Conservation (phyloP, 2,329 filamentous ascomycete genomes). For the Sporothrix pallida region DNA sequence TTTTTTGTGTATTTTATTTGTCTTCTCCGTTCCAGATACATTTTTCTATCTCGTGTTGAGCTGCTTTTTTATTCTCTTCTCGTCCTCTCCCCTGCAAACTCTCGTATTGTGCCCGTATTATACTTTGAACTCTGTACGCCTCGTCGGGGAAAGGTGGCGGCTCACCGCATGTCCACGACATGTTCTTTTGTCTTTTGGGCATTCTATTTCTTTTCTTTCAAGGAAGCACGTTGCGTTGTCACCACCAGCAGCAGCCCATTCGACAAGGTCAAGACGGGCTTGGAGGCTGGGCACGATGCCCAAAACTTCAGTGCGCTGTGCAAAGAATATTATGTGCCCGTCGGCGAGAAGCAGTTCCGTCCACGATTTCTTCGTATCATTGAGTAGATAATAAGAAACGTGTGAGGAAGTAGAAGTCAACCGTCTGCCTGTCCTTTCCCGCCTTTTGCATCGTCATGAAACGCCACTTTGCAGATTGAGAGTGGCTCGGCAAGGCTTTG, state of each 20-base stretch:
- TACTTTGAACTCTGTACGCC: not conserved
- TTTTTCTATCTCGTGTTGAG: not conserved
- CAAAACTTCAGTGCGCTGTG: not conserved
- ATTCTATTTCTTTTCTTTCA: too few relatives aligned
- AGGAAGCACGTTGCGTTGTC: not conserved
- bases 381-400: not conserved
- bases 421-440: not conserved
- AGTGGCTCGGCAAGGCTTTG: not conserved
- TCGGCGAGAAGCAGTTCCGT: not conserved
- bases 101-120: conserved; percentile 9
- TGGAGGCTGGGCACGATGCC: conserved; percentile 4
- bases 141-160: not conserved
- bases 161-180: conserved; percentile 2
- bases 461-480: not conserved
- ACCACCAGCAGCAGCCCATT: not conserved
- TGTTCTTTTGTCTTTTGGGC: not conserved
- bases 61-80: conserved; percentile 1
- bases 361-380: not conserved
- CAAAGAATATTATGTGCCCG: not conserved
- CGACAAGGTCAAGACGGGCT: not conserved
- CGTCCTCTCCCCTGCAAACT: not conserved
- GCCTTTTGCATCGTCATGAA: conserved; percentile 18
- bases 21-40: not conserved
- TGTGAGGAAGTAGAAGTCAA: not conserved
- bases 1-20: not conserved